These are phyloP conservation scores for Solanum okadae DNA, from an alignment of 257 asterid species.

Conservation along the genomic window DNA sequence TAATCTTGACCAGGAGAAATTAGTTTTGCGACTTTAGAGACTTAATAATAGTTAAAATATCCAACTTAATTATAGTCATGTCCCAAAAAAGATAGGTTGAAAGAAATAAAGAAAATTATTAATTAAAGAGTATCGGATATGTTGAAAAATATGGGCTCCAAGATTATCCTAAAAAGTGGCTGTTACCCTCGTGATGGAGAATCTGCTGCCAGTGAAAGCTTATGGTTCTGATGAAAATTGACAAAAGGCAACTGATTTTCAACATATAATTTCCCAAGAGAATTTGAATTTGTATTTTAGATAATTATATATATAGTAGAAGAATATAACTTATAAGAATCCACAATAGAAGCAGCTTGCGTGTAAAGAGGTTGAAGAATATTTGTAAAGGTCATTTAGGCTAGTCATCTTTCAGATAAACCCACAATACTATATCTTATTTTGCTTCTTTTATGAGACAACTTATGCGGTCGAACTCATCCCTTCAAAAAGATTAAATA, in stretches of 20 bases:
- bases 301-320: neutral
- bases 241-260: neutral
- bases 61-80: neutral
- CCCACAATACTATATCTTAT: neutral
- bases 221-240: neutral
- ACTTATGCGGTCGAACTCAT: conserved; percentile 1
- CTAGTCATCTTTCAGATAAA: neutral
- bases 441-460: neutral
- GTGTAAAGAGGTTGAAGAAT: conserved; percentile 13
- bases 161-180: neutral
- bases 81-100: neutral
- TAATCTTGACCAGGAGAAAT: neutral
- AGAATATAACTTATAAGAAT: neutral
- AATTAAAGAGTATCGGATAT: neutral
- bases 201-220: conserved; percentile 5
- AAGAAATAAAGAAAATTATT: neutral
- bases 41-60: neutral
- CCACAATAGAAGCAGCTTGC: conserved; percentile 7
- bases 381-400: conserved; percentile 2
- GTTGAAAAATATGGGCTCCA: neutral
- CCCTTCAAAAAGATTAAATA: neutral
- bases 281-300: neutral
- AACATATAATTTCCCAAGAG: neutral
- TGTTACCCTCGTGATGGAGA: neutral
- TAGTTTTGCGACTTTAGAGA: neutral